Base-by-base conservation (phyloP, 1,139 yeast genomes). In the Zygoascus meyerae region DNA sequence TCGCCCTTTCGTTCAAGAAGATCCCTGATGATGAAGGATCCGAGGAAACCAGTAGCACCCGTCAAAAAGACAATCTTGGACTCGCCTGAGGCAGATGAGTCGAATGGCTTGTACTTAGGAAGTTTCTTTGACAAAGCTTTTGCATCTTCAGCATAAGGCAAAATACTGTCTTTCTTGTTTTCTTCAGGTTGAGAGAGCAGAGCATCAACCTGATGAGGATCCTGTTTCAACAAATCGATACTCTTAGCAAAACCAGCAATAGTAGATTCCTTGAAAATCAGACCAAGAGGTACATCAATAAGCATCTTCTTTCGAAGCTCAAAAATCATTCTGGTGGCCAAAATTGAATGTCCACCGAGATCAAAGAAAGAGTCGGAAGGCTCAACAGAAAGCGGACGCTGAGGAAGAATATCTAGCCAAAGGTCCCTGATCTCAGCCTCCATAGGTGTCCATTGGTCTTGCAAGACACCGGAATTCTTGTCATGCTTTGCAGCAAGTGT, bases 241-340 rank as follows among this genome's bases (percentile, higher is more conserved):
- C 84, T 90, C 32, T 67, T 68, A 21, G 97, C 86, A 68, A 92
- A 89, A 1, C 75, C 78, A 54, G 78, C 78, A 52, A 92, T 77
- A 0, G 97, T 86, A 48, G 98, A 97, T 61, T 81, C 78, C 62
- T 85, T 84, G 75, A 89, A 92, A 52, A 94, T 84, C 10, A 85
- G 79, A 1, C 96, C 96, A 55, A 92, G 73, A 31, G 98, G 97
- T 46, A 92, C 73, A 52, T 87, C 95, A 37, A 89, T 77, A 42
- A 79, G 75, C 51, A 90, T 72, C 56, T 75, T 77, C 70, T 85
- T 84, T 65, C 97, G 79, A 55, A 92, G 77, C 57, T 86, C 92
- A 60, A 92, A 92, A 55, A 92, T 92, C 97, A 94, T 89, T 65
- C 95, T 78, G 0, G 99, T 94, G 9, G 97, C 98, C 55, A 92